Percentiles rank a stretch among this genome's conserved stretches.
phyloP scores from a whole-genome alignment of 176 grass and related monocot species.

The Oryza rufipogon region DNA sequence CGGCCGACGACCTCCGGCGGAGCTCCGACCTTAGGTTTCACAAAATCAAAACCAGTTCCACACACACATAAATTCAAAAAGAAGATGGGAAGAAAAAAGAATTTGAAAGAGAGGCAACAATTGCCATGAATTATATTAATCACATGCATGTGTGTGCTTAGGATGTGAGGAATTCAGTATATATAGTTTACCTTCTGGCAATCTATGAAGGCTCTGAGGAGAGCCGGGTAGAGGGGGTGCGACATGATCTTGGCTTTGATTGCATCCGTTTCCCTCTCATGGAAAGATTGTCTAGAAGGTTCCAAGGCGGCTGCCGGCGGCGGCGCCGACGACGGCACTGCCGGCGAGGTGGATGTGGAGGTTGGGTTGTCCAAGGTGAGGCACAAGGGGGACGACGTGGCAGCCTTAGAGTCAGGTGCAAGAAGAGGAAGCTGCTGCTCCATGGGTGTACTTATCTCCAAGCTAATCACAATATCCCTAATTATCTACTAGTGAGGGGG shows the following conservation, averaged over 20 bases:
- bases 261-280: conserved; percentile 40
- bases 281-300: conserved; percentile 26
- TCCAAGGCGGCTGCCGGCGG: background rate
- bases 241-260: conserved; percentile 84
- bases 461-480: conserved; percentile 24
- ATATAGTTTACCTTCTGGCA: conserved; percentile 66
- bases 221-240: conserved; percentile 72
- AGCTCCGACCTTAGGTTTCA: conserved; percentile 63
- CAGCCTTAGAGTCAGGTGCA: conserved; percentile 46
- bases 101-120: background rate
- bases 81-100: background rate
- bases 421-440: conserved; percentile 57
- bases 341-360: conserved; percentile 22
- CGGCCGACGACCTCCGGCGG: conserved; percentile 61
- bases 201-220: conserved; percentile 75
- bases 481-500: conserved; percentile 32
- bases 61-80: background rate
- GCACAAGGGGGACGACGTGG: conserved; percentile 43
- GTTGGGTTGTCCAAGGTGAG: conserved; percentile 35
- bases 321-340: background rate
- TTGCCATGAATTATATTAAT: background rate
- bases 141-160: conserved; percentile 35
- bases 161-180: background rate
- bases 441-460: conserved; percentile 49
- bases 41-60: conserved; percentile 31